These are phyloP conservation scores for Fusarium armeniacum DNA, from an alignment of 2,329 filamentous ascomycete genomes.

Conservation along the genomic window DNA sequence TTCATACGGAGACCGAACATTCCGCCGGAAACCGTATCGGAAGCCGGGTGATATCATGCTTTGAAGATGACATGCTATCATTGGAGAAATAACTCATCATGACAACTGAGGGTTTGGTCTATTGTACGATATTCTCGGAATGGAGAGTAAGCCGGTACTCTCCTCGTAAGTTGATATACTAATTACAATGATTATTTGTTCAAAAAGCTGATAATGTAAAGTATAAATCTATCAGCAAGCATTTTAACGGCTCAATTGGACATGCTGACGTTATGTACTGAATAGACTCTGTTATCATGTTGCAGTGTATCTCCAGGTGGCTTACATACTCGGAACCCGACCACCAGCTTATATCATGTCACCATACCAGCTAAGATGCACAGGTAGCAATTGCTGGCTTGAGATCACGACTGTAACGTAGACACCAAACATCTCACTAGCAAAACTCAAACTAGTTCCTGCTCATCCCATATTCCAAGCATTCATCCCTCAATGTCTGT, in stretches of 20 bases:
- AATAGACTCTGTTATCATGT: not conserved
- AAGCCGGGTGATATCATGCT: constrained; percentile 29
- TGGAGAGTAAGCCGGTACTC: constrained; percentile 4
- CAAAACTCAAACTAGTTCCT: too few relatives aligned
- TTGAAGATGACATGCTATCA: not conserved
- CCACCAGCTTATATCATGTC: constrained; percentile 9
- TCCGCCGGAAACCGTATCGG: constrained; percentile 39
- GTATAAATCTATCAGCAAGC: not conserved
- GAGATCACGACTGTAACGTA: not conserved
- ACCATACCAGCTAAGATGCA: not conserved
- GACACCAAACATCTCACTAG: not conserved
- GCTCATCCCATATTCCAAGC: not conserved
- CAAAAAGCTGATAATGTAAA: not conserved
- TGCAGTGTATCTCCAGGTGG: not conserved
- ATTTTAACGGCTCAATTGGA: not conserved
- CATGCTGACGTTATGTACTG: not conserved
- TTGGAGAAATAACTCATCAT: constrained; percentile 1
- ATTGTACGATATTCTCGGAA: not conserved
- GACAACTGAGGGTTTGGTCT: not conserved
- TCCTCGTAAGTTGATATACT: not conserved
- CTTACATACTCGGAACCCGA: constrained; percentile 41
- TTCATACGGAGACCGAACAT: constrained; percentile 38
- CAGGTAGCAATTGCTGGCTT: not conserved
- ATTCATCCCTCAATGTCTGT: not conserved
- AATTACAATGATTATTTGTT: not conserved